A percentile compares a stretch with the other conserved stretches of the same genome.
phyloP scores from a whole-genome alignment of 495 filamentous ascomycete genomes.

The Elasticomyces elasticus region DNA sequence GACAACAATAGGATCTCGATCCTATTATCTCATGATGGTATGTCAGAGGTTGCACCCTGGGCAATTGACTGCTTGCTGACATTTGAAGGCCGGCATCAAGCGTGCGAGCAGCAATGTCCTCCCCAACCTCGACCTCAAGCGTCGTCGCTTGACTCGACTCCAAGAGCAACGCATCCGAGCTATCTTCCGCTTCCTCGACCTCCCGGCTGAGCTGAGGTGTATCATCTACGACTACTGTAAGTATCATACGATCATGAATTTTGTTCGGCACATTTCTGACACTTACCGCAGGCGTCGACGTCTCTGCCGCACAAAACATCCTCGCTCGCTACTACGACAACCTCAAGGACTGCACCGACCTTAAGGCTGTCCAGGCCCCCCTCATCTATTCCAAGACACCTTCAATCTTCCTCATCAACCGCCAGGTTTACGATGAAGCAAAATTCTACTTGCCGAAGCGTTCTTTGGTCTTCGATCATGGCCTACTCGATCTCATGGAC shows the following conservation, averaged over 20 bases:
- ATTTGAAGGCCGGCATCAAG: neutral
- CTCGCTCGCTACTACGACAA: conserved; percentile 13
- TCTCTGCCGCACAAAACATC: conserved; percentile 2
- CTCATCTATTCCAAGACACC: conserved; percentile 22
- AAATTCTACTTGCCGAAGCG: neutral
- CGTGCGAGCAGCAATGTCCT: neutral
- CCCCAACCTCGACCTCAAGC: conserved; percentile 3
- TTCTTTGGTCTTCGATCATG: conserved; percentile 16
- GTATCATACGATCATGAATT: no score
- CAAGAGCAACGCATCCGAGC: conserved; percentile 6
- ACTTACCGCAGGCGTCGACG: no score
- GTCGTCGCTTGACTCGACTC: conserved; percentile 9
- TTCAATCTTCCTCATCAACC: conserved; percentile 21
- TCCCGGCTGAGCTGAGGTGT: conserved; percentile 20
- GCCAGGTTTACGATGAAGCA: conserved; percentile 19
- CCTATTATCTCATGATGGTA: conserved; percentile 11
- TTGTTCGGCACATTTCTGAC: no score
- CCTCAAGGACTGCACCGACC: conserved; percentile 3
- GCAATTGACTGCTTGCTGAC: neutral
- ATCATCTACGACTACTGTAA: conserved; percentile 18
- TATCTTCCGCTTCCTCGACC: conserved; percentile 17
- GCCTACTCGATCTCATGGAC: conserved; percentile 11
- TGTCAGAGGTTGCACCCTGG: neutral
- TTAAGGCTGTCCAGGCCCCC: neutral
- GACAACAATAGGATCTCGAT: conserved; percentile 16